Conservation (phyloP, 371 early-diverging fungal genomes). For the Fennellomyces sp. region DNA sequence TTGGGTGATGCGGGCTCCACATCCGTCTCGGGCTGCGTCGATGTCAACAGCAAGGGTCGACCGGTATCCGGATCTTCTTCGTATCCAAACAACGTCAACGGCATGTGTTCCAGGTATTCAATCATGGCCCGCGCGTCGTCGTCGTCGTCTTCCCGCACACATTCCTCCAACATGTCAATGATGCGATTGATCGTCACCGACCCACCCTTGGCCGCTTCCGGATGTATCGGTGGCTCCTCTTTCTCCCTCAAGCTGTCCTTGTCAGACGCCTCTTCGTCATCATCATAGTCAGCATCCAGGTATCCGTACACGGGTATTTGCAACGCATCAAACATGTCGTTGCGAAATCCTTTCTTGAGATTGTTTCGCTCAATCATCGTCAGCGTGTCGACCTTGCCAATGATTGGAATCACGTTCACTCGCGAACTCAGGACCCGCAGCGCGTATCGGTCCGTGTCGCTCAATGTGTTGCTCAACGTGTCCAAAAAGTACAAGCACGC, state of each 20-base stretch:
- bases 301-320: constrained; percentile 70
- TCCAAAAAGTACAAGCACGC: constrained; percentile 94
- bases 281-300: constrained; percentile 20
- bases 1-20: background rate
- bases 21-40: constrained; percentile 56
- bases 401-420: constrained; percentile 95
- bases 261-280: constrained; percentile 31
- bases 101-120: constrained; percentile 47
- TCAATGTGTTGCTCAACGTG: constrained; percentile 64
- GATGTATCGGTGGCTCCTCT: background rate
- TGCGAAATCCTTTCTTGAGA: constrained; percentile 73
- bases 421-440: constrained; percentile 80
- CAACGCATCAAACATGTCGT: constrained; percentile 56
- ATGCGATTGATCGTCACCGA: constrained; percentile 1
- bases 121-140: constrained; percentile 37
- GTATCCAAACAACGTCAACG: constrained; percentile 77
- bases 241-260: background rate
- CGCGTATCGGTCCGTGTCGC: constrained; percentile 85
- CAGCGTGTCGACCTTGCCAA: constrained; percentile 96
- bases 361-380: constrained; percentile 82
- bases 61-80: constrained; percentile 56
- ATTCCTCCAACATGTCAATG: constrained; percentile 28
- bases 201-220: background rate
- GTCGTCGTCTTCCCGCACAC: constrained; percentile 31
- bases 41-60: constrained; percentile 22